A percentile compares a stretch with the other conserved stretches of the same genome.
phyloP scores from a whole-genome alignment of 2,329 filamentous ascomycete genomes.

The Fusarium compactum region DNA sequence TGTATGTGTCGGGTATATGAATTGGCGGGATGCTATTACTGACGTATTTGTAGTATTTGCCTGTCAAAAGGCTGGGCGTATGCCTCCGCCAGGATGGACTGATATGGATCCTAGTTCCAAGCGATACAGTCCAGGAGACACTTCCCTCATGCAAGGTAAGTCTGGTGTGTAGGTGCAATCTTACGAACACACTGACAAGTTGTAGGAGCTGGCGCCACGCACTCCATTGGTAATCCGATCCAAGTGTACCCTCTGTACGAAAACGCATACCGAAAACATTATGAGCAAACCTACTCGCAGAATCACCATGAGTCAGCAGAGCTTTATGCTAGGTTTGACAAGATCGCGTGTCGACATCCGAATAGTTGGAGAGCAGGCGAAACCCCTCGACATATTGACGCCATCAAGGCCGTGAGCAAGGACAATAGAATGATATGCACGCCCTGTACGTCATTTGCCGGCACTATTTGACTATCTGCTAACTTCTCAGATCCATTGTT shows the following conservation, averaged over 20 bases:
- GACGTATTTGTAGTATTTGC: constrained; percentile 42
- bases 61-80: constrained; percentile 49
- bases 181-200: background rate
- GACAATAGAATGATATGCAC: constrained; percentile 76
- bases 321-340: constrained; percentile 71
- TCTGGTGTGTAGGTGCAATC: accelerated
- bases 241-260: constrained; percentile 77
- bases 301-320: constrained; percentile 70
- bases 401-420: constrained; percentile 65
- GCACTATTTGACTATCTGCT: accelerated
- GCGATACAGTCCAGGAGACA: constrained; percentile 60
- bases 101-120: constrained; percentile 59
- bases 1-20: constrained; percentile 49
- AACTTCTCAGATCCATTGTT: constrained; percentile 67
- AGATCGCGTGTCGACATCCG: constrained; percentile 64
- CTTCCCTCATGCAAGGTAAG: constrained; percentile 52
- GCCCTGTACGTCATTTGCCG: constrained; percentile 63
- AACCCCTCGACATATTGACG: constrained; percentile 57
- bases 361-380: constrained; percentile 69
- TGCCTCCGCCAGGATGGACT: constrained; percentile 71
- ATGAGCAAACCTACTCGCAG: constrained; percentile 63
- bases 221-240: constrained; percentile 72
- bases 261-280: constrained; percentile 70
- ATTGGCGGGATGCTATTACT: accelerated
- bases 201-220: constrained; percentile 66